Evolutionary conservation across 352 stramenopile species (phyloP).

Genomic region (Phytophthora fragariaefolia): DNA sequence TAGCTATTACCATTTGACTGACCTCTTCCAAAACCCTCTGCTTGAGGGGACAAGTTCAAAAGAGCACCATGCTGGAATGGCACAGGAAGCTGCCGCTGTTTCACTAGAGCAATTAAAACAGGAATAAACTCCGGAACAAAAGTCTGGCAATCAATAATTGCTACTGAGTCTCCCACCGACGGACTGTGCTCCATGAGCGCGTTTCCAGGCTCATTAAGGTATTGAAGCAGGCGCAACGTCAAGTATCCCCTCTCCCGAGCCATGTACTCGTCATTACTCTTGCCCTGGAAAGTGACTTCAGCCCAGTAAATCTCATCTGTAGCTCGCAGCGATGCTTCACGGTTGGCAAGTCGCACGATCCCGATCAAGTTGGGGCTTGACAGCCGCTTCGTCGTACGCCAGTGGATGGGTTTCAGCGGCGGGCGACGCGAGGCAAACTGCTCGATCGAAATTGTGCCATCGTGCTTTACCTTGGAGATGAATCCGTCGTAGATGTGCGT

Average conservation of each 20-base stretch:
- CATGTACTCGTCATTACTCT: conserved; percentile 69
- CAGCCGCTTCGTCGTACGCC: conserved; percentile 81
- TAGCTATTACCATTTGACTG: conserved; percentile 1
- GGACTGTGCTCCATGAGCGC: conserved; percentile 55
- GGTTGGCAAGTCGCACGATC: conserved; percentile 66
- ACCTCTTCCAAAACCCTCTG: conserved; percentile 6
- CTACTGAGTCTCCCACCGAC: conserved; percentile 57
- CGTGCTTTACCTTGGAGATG: conserved; percentile 56
- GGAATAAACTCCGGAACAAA: conserved; percentile 91
- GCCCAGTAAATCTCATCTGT: conserved; percentile 78
- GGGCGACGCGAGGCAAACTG: conserved; percentile 67
- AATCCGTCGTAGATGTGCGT: conserved; percentile 86
- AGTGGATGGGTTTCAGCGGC: conserved; percentile 71
- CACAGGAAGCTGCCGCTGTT: conserved; percentile 69
- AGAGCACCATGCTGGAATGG: conserved; percentile 79
- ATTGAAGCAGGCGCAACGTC: conserved; percentile 76
- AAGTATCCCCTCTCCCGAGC: conserved; percentile 66
- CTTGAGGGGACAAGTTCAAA: conserved; percentile 60
- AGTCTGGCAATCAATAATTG: conserved; percentile 88
- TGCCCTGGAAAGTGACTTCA: conserved; percentile 75
- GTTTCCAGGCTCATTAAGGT: conserved; percentile 70
- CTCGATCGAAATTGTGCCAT: conserved; percentile 69
- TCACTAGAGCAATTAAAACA: conserved; percentile 82
- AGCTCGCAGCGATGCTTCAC: conserved; percentile 51
- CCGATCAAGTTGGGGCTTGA: conserved; percentile 85